phyloP scores from a whole-genome alignment of 2,329 filamentous ascomycete genomes.

The Calonectria fujianensis region DNA sequence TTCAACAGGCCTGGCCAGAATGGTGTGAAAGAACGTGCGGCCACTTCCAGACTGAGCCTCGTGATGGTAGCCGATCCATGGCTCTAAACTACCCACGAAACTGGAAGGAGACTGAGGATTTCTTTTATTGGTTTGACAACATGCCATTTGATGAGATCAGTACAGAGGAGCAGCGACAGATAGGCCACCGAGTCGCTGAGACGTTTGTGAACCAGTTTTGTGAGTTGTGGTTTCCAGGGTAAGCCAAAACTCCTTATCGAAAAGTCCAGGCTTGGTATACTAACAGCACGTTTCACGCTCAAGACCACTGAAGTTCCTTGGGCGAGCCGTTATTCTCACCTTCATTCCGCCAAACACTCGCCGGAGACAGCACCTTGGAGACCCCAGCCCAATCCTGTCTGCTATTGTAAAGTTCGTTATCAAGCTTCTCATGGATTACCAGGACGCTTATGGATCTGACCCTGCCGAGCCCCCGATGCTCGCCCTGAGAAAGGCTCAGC shows the following conservation, averaged over 20 bases:
- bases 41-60: background rate
- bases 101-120: background rate
- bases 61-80: background rate
- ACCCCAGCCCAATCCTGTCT: background rate
- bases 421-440: background rate
- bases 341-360: background rate
- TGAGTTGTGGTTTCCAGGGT: background rate
- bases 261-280: background rate
- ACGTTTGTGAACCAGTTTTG: background rate
- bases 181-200: background rate
- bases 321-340: background rate
- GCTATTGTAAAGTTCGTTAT: background rate
- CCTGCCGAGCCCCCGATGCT: background rate
- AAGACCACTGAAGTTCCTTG: background rate
- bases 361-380: background rate
- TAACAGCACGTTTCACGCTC: background rate
- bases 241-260: background rate
- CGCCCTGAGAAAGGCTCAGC: background rate
- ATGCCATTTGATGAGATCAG: background rate
- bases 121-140: background rate
- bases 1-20: background rate
- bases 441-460: background rate
- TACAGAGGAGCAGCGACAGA: background rate
- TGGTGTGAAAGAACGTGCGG: background rate
- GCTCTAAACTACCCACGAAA: background rate